Conservation (phyloP, 306 rosid species). For the Casuarina cunninghamiana region DNA sequence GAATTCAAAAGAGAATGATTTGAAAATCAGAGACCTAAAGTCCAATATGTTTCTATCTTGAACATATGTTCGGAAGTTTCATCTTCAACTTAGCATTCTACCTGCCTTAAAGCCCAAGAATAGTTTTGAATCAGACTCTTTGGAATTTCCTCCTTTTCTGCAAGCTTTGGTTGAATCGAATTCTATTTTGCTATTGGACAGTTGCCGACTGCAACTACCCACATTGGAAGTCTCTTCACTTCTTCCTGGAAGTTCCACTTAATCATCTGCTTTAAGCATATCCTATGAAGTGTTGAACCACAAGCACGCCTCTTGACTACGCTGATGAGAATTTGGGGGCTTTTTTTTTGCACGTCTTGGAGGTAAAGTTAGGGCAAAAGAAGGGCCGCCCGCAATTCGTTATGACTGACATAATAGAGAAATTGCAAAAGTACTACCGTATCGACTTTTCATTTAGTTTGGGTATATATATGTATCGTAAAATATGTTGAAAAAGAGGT, state of each 20-base stretch:
- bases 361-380: neutral
- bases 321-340: neutral
- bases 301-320: neutral
- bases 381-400: neutral
- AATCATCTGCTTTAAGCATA: neutral
- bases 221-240: neutral
- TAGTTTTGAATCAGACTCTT: neutral
- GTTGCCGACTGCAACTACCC: neutral
- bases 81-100: neutral
- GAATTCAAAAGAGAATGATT: neutral
- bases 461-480: neutral
- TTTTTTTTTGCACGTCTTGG: neutral
- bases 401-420: neutral
- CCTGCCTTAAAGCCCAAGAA: neutral
- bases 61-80: neutral
- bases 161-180: neutral
- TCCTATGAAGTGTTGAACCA: neutral
- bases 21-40: neutral
- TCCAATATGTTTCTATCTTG: neutral
- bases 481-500: neutral
- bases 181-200: neutral
- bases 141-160: neutral
- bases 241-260: neutral
- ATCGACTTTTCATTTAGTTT: neutral
- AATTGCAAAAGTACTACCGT: neutral